These are phyloP conservation scores for Aquanectria penicillioides DNA, from an alignment of 2,329 filamentous ascomycete species.

Conservation along the genomic window DNA sequence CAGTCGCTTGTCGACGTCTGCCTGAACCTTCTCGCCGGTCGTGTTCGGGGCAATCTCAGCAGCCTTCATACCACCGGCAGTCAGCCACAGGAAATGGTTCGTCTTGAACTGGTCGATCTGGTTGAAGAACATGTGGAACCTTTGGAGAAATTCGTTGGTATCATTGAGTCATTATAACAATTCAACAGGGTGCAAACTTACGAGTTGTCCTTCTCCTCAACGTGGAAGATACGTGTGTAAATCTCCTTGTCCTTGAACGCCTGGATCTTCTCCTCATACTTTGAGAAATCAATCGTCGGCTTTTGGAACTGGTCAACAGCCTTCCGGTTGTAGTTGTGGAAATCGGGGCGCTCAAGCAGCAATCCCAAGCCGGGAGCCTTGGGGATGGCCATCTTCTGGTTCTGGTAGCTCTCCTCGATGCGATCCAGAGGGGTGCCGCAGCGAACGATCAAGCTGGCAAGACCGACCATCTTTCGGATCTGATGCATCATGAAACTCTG, in stretches of 20 bases:
- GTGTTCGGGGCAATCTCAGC: conserved; percentile 54
- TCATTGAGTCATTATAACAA: background rate
- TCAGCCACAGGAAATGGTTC: conserved; percentile 79
- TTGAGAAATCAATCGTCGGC: conserved; percentile 80
- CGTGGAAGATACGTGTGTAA: conserved; percentile 88
- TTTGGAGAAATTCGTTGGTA: conserved; percentile 46
- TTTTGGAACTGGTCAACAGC: conserved; percentile 71
- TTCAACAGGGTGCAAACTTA: conserved; percentile 58
- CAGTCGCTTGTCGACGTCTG: conserved; percentile 57
- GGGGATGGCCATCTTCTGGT: conserved; percentile 83
- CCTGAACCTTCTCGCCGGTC: conserved; percentile 50
- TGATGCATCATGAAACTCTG: conserved; percentile 99
- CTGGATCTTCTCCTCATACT: conserved; percentile 80
- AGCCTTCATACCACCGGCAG: conserved; percentile 72
- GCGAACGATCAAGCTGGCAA: conserved; percentile 85
- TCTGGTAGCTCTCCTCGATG: conserved; percentile 78
- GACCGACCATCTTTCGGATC: conserved; percentile 98
- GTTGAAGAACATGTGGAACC: conserved; percentile 82
- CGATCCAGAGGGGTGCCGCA: conserved; percentile 80
- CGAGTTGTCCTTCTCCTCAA: conserved; percentile 89
- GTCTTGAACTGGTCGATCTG: conserved; percentile 80
- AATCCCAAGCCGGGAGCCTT: conserved; percentile 92
- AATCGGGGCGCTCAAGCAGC: conserved; percentile 89
- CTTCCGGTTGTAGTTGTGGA: conserved; percentile 86
- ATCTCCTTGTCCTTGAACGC: conserved; percentile 94